A percentile compares a stretch with the other conserved stretches of the same genome.
Evolutionary conservation across 2,329 filamentous ascomycete species (phyloP).

Genomic region (Pseudocercospora vitis): DNA sequence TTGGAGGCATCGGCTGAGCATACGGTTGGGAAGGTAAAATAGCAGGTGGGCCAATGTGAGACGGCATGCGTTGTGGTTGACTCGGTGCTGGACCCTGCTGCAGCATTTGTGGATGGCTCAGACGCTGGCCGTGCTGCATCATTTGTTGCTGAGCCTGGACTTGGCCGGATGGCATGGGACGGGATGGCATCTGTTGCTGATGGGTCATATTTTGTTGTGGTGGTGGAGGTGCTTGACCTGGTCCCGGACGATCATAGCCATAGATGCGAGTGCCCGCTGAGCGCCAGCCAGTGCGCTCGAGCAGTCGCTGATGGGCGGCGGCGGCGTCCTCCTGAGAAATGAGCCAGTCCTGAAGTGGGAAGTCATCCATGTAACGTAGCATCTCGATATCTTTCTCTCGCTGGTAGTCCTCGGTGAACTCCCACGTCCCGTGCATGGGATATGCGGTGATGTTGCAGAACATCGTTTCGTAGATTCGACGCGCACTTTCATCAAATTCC

Average conservation of each 20-base stretch:
- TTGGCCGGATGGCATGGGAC: neutral
- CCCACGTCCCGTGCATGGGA: constrained; percentile 29
- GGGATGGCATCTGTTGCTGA: constrained; percentile 4
- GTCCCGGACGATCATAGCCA: constrained; percentile 21
- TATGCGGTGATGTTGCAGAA: constrained; percentile 25
- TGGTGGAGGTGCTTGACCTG: constrained; percentile 10
- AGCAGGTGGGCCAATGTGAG: constrained; percentile 11
- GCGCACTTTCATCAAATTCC: constrained; percentile 21
- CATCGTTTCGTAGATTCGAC: constrained; percentile 30
- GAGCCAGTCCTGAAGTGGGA: constrained; percentile 32
- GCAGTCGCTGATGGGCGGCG: constrained; percentile 25
- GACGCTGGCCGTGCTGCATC: constrained; percentile 3
- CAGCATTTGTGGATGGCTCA: constrained; percentile 7
- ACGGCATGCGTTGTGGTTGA: constrained; percentile 11
- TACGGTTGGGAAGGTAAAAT: constrained; percentile 23
- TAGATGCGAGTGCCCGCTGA: constrained; percentile 31
- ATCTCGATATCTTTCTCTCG: constrained; percentile 33
- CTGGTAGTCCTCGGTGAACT: constrained; percentile 34
- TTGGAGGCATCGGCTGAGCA: constrained; percentile 17
- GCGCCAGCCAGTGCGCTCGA: constrained; percentile 33
- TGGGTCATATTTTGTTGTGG: constrained; percentile 1
- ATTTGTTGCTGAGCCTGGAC: neutral
- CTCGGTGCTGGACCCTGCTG: neutral
- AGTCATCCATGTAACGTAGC: constrained; percentile 33
- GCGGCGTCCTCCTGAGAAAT: constrained; percentile 27